Conservation (phyloP, 108 stramenopile species). For the Conticribra weissflogii region DNA sequence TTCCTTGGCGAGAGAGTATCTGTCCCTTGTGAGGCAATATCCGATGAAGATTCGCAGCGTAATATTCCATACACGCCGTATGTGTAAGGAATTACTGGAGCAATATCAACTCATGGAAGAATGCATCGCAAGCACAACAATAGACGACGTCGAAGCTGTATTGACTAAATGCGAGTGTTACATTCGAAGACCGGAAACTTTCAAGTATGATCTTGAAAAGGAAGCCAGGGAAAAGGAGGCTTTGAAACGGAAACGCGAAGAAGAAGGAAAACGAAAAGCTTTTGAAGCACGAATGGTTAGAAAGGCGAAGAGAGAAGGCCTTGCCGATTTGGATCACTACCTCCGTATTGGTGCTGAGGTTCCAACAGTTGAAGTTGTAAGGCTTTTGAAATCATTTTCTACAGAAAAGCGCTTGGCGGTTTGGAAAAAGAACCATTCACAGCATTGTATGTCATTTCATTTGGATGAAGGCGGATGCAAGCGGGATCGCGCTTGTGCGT, state of each 20-base stretch:
- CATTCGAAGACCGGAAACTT: conserved; percentile 58
- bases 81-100: conserved; percentile 70
- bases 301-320: conserved; percentile 94
- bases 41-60: conserved; percentile 83
- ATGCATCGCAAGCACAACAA: conserved; percentile 64
- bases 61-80: conserved; percentile 87
- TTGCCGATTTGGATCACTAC: conserved; percentile 72
- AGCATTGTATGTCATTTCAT: conserved; percentile 90
- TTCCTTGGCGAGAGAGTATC: conserved; percentile 78
- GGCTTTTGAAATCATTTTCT: conserved; percentile 48
- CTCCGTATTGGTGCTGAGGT: conserved; percentile 81
- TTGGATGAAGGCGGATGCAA: conserved; percentile 61
- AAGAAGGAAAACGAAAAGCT: conserved; percentile 87
- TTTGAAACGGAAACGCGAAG: conserved; percentile 60
- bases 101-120: conserved; percentile 89
- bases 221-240: conserved; percentile 72
- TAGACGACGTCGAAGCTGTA: conserved; percentile 60
- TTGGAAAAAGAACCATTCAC: conserved; percentile 87
- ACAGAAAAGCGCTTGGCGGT: conserved; percentile 58
- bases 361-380: conserved; percentile 62
- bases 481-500: conserved; percentile 87
- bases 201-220: conserved; percentile 78
- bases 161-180: conserved; percentile 64
- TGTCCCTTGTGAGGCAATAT: conserved; percentile 66
- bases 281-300: conserved; percentile 92